Evolutionary conservation across 768 basidiomycete genomes (phyloP), one percentile per base, ranked within the genome.

Genomic region (Clavaria fumosa): DNA sequence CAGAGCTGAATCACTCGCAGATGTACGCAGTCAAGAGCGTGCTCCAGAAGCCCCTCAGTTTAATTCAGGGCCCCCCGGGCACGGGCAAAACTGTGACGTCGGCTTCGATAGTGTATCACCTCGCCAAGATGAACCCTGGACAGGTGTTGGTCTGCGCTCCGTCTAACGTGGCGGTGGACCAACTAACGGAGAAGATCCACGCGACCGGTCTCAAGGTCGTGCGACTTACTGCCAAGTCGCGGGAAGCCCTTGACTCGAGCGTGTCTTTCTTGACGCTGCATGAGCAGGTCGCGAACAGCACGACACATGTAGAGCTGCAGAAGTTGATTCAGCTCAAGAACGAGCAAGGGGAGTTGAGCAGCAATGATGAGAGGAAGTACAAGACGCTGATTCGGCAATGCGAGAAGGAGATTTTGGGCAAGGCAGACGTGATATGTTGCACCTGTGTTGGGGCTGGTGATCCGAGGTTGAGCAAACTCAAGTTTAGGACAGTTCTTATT

Each of bases 1-100:
- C 95, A 3, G 95, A 99, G 54, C 76, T 99, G 52, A 99, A 99
- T 52, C 93, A 96, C 53, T 97, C 93, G 15, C 95, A 99, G 56
- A 96, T 99, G 88, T 93, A 88, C 59, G 95, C 95, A 2, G 95
- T 99, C 53, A 99, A 97, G 66, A 91, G 88, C 48, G 93, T 99
- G 5, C 65, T 99, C 9, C 95, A 99, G 58, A 97, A 97, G 59
- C 95, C 95, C 15, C 70, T 99, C 43, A 90, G 86, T 50, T 68
- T 99, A 45, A 99, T 99, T 49, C 95, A 99, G 59, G 95, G 95
- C 10, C 95, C 95, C 23, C 95, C 95, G 14, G 95, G 95, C 23
- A 99, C 95, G 1, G 91, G 95, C 31, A 99, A 99, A 62, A 99
- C 95, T 1, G 95, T 99, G 38, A 99, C 95, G 0, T 99, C 95